Evolutionary conservation across 2,329 filamentous ascomycete species (phyloP).

Genomic region (Rhexocercosporidium sp.): DNA sequence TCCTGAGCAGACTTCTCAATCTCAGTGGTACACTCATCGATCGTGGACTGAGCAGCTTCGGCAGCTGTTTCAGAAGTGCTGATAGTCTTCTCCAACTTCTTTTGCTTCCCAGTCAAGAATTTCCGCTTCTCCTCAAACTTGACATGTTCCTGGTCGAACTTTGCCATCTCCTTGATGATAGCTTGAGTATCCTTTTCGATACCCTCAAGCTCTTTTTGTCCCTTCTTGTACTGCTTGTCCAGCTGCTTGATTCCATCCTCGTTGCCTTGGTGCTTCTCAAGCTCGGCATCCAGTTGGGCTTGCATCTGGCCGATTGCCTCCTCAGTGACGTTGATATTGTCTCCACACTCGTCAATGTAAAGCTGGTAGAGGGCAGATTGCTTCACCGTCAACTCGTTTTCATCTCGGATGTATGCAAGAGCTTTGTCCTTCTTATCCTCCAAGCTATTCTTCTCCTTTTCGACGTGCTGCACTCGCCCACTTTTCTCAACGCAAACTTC

Average conservation of each 20-base stretch:
- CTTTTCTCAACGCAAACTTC: constrained; percentile 96
- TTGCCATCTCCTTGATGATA: constrained; percentile 84
- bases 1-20: constrained; percentile 79
- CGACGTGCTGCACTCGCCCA: constrained; percentile 92
- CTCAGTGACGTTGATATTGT: constrained; percentile 86
- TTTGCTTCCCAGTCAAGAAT: constrained; percentile 87
- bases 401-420: constrained; percentile 83
- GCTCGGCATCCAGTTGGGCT: constrained; percentile 80
- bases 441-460: constrained; percentile 91
- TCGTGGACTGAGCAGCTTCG: constrained; percentile 76
- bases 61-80: constrained; percentile 75
- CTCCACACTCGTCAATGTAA: constrained; percentile 84
- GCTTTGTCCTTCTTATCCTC: constrained; percentile 98
- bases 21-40: constrained; percentile 78
- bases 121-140: constrained; percentile 99
- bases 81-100: constrained; percentile 91
- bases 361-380: constrained; percentile 93
- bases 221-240: constrained; percentile 81
- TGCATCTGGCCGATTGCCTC: constrained; percentile 94
- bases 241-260: constrained; percentile 90
- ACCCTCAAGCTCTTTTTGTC: constrained; percentile 80
- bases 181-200: constrained; percentile 82
- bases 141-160: constrained; percentile 94
- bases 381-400: constrained; percentile 90
- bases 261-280: constrained; percentile 89